Base-by-base conservation (phyloP, 345 rosid genomes). In the Brassica carinata region DNA sequence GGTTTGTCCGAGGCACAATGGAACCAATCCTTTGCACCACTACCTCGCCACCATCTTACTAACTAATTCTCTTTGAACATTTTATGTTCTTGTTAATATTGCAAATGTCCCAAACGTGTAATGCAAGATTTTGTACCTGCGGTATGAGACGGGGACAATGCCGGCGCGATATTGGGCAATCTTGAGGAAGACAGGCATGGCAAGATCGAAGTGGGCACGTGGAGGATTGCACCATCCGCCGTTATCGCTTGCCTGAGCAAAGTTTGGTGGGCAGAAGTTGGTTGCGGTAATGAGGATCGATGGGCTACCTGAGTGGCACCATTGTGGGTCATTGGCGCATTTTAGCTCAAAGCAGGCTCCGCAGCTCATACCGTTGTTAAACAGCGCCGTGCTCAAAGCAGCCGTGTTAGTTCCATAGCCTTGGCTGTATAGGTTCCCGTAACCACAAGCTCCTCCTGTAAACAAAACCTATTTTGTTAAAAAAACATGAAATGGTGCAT, bases 221-320 rank as follows among this genome's bases (percentile, higher is more conserved):
- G 90, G 93, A 1, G 88, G 90, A 57, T 89, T 89, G 80, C 93
- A 88, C 90, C 93, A 88, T 0, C 90, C 91, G 33, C 90, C 93
- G 68, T 88, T 86, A 48, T 87, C 88, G 65, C 83, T 88, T 0
- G 89, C 64, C 45, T 85, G 81, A 18, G 88, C 91, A 51, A 78
- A 36, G 62, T 86, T 87, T 1, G 91, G 90, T 15, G 89, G 89
- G 19, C 93, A 88, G 33, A 87, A 89, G 14, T 87, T 85, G 62
- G 90, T 87, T 31, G 88, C 88, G 31, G 90, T 87, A 0, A 87
- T 77, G 53, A 84, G 84, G 43, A 86, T 86, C 6, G 82, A 80
- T 10, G 85, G 82, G n/a, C 74, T 84, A 8, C 74, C 87, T 7
- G 84, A 17, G 31, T 76, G 75, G 78, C 89, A 87, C 90, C 89